These are phyloP conservation scores for Claviceps sp. DNA, from an alignment of 2,329 filamentous ascomycete genomes.

Conservation along the genomic window DNA sequence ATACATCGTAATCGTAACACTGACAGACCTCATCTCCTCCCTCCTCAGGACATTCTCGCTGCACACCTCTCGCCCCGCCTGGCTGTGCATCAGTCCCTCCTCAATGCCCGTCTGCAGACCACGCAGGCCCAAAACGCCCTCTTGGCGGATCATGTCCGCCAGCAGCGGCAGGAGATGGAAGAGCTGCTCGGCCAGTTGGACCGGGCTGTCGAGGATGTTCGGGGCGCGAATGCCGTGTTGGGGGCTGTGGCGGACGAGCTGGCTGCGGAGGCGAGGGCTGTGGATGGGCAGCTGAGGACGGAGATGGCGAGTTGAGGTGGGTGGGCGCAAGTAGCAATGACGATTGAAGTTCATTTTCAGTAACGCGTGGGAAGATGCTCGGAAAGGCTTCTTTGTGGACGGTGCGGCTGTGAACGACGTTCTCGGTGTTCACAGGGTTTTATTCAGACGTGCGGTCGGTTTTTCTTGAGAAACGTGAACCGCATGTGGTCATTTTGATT, in stretches of 20 bases:
- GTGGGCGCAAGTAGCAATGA: neutral
- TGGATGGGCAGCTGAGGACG: conserved; percentile 9
- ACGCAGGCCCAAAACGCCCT: conserved; percentile 42
- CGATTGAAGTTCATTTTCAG: too few relatives aligned
- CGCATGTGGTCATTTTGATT: too few relatives aligned
- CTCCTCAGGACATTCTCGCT: conserved; percentile 35
- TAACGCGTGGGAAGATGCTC: too few relatives aligned
- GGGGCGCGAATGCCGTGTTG: conserved; percentile 36
- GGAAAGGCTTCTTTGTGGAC: too few relatives aligned
- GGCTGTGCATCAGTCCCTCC: conserved; percentile 36
- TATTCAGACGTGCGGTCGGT: too few relatives aligned
- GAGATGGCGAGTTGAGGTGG: conserved; percentile 2
- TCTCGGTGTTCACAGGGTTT: too few relatives aligned
- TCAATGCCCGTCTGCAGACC: conserved; percentile 44
- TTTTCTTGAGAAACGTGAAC: too few relatives aligned
- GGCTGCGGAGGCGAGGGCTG: conserved; percentile 32
- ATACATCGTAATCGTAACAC: neutral
- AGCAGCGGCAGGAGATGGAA: conserved; percentile 42
- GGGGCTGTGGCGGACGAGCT: conserved; percentile 33
- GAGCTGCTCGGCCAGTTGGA: conserved; percentile 36
- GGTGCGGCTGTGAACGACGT: too few relatives aligned
- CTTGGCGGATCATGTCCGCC: conserved; percentile 35
- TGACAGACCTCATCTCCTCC: conserved; percentile 41
- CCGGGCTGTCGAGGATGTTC: conserved; percentile 38
- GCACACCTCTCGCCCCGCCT: conserved; percentile 43